Evolutionary conservation across 2,329 filamentous ascomycete genomes (phyloP), one percentile per base, ranked within the genome.

Genomic region (Purpureocillium takamizusanense): DNA sequence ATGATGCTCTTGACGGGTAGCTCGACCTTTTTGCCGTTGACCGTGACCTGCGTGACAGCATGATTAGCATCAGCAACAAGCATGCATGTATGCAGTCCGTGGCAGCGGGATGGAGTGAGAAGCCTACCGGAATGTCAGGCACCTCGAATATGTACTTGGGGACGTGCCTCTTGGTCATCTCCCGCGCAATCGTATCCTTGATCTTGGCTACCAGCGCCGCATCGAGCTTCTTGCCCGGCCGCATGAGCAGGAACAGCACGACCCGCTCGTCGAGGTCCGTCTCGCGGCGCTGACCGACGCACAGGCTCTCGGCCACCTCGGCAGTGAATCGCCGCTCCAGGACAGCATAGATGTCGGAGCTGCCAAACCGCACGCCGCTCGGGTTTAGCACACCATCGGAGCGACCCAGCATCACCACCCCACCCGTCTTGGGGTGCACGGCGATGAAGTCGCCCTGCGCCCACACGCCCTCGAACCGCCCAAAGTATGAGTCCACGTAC

Each of bases 11-110:
- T 92, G 23, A 92, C 82, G 0, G 85, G 85, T 37, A 92, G 51
- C 56, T 92, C 86, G 4, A 92, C 86, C 59, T 92, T 92, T 57
- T 92, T 92, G 36, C 86, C 61, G 54, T 90, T 92, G 45, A 92
- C 78, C 0, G 86, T 92, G 0, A 80, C 84, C 78, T 87, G 2
- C 9, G 11, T 2, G n/a, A n/a, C n/a, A n/a, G 29, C 21, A 13
- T 15, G 10, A 34, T 55, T 27, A 59, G 51, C 14, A 10, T 25
- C 4, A 31, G n/a, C n/a, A 16, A 2, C 8, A 15, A 3, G 3
- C 14, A 12, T 4, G 2, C 11, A 11, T 8, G 8, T 2, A 2
- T 10, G 1, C 3, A 12, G 18, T 4, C 35, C 3, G 17, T 33
- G 10, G 4, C 13, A 18, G n/a, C n/a, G n/a, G n/a, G n/a, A n/a